phyloP scores from a whole-genome alignment of 306 rosid species.

The Glycine soja region DNA sequence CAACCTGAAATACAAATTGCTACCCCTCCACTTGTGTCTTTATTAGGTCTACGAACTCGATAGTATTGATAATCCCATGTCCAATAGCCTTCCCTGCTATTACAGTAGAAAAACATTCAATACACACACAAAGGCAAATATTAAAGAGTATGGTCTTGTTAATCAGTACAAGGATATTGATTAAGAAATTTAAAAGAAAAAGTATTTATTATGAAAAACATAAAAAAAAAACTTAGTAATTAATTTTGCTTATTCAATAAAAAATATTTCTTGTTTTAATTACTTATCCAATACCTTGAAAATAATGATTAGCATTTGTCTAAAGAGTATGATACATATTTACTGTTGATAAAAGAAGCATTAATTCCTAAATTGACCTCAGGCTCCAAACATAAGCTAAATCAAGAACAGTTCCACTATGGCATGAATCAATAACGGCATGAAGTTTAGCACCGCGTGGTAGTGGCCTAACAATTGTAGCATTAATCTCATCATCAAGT shows the following conservation, averaged over 20 bases:
- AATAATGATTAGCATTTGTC: no score
- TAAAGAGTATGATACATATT: no score
- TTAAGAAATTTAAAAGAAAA: no score
- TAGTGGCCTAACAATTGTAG: conserved; percentile 55
- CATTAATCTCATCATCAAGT: conserved; percentile 52
- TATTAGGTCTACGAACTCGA: not conserved
- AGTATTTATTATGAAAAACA: no score
- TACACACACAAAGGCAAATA: no score
- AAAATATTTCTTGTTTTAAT: no score
- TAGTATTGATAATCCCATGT: conserved; percentile 32
- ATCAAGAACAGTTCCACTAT: conserved; percentile 61
- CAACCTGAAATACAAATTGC: conserved; percentile 48
- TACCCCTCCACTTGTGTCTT: conserved; percentile 40
- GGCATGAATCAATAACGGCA: conserved; percentile 60
- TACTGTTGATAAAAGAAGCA: not conserved
- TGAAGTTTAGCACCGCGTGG: conserved; percentile 57
- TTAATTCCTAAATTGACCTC: conserved; percentile 33
- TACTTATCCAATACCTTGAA: no score
- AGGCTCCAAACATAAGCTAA: conserved; percentile 55
- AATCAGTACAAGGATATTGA: no score
- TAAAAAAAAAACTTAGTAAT: no score
- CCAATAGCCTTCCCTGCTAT: conserved; percentile 42
- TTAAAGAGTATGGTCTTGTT: no score
- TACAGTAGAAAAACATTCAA: not conserved
- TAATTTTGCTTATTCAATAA: no score